phyloP scores from a whole-genome alignment of 139 green algal genomes.

The Volvox africanus region DNA sequence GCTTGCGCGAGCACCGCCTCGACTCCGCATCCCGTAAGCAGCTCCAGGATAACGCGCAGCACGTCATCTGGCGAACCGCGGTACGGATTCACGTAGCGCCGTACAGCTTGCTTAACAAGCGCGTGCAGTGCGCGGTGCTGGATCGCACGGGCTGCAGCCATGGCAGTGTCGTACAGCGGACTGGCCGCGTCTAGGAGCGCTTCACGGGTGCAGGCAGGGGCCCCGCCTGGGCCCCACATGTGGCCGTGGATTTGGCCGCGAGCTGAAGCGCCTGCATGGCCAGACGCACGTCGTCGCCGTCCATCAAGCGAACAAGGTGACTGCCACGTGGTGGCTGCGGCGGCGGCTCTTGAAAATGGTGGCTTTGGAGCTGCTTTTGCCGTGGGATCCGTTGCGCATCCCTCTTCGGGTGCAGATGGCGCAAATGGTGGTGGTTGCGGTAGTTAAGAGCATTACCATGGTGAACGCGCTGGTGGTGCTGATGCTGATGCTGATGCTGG shows the following conservation, averaged over 20 bases:
- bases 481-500: background rate
- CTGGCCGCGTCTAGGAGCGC: background rate
- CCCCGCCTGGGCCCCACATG: background rate
- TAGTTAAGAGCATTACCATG: background rate
- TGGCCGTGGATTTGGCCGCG: slow-evolving; percentile 11
- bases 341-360: background rate
- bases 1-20: background rate
- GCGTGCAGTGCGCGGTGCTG: slow-evolving; percentile 9
- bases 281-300: background rate
- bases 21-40: slow-evolving; percentile 14
- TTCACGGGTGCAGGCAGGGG: background rate
- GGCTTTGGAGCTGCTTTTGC: background rate
- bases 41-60: slow-evolving; percentile 3
- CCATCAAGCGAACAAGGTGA: slow-evolving; percentile 5
- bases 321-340: background rate
- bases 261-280: slow-evolving; percentile 15
- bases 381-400: background rate
- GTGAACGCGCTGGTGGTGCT: background rate
- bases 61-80: background rate
- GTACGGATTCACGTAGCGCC: background rate
- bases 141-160: background rate
- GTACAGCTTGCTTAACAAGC: slow-evolving; percentile 26
- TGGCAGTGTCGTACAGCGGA: background rate
- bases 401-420: background rate
- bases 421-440: background rate